phyloP scores from a whole-genome alignment of 1,284 basidiomycete species.

The Naganishia sp. region DNA sequence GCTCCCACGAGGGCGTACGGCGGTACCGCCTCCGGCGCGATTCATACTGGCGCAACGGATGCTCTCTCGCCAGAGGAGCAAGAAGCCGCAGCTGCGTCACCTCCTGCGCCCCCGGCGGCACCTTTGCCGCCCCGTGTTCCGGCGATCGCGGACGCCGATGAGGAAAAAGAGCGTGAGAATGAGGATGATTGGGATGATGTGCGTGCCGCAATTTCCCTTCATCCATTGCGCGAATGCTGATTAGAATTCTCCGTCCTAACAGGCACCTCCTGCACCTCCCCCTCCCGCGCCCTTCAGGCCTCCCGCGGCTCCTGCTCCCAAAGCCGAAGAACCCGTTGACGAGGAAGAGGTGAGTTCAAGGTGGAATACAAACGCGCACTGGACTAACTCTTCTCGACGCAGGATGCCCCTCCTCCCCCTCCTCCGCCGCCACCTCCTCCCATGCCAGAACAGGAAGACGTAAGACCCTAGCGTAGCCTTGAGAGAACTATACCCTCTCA shows the following conservation, averaged over 20 bases:
- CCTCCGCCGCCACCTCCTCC: conserved; percentile 48
- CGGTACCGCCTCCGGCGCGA: conserved; percentile 35
- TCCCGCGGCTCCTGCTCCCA: conserved; percentile 33
- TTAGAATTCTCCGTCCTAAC: conserved; percentile 11
- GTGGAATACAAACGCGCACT: not conserved
- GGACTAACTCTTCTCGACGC: not conserved
- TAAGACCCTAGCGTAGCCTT: conserved; percentile 32
- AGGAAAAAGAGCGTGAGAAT: conserved; percentile 44
- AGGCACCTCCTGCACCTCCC: conserved; percentile 42
- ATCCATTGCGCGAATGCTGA: not conserved
- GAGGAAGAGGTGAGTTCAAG: conserved; percentile 17
- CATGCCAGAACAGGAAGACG: conserved; percentile 28
- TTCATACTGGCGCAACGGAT: conserved; percentile 26
- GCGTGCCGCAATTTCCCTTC: not conserved
- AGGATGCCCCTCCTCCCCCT: conserved; percentile 34
- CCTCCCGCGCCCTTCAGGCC: conserved; percentile 50
- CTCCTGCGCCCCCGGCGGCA: conserved; percentile 50
- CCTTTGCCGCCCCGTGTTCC: conserved; percentile 43
- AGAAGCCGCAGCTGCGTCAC: conserved; percentile 44
- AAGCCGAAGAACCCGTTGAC: conserved; percentile 14
- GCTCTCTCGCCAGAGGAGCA: conserved; percentile 35
- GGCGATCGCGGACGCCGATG: conserved; percentile 37
- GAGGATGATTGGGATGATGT: conserved; percentile 37
- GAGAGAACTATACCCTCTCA: conserved; percentile 24
- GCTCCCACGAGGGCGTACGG: conserved; percentile 42